These are phyloP conservation scores for sorghum (Sorghum bicolor) DNA, from an alignment of 176 grass and related monocot genomes.

Conservation along the genomic window Sorghum_bicolor_NCBIv3 NC_012875.2:50627501-50628000, in stretches of 20 bases:
- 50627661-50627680: not conserved
- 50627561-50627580: too few species aligned
- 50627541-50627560: too few species aligned
- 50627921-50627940: too few species aligned
- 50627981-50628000: not conserved
- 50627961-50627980: not conserved
- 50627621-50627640: not conserved
- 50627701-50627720: not conserved
- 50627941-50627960: not conserved
- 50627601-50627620: not conserved
- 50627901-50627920: too few species aligned
- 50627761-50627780: not conserved
- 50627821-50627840: not conserved
- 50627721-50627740: not conserved
- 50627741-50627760: not conserved
- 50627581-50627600: too few species aligned
- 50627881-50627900: too few species aligned
- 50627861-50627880: too few species aligned
- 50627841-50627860: not conserved
- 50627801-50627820: not conserved
- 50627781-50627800: not conserved
- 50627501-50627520: too few species aligned
- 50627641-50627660: not conserved
- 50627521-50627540: too few species aligned
- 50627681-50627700: not conserved